A percentile compares a stretch with the other conserved stretches of the same genome.
These are phyloP conservation scores for Camelina hispida DNA, from an alignment of 345 rosid genomes.

Conservation along the genomic window DNA sequence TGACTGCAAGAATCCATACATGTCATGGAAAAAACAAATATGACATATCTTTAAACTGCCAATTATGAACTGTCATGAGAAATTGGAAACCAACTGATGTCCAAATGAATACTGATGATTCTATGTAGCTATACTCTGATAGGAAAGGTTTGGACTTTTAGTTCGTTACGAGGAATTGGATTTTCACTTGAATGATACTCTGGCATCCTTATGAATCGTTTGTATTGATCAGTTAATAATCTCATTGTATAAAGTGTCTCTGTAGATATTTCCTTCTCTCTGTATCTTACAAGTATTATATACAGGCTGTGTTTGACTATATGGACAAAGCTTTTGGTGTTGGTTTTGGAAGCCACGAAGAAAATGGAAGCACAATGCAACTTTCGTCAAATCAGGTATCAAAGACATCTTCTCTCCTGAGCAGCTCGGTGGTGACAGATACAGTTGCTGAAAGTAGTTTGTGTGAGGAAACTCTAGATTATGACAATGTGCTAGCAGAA, in stretches of 20 bases:
- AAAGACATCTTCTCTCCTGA: conserved; percentile 66
- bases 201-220: background rate
- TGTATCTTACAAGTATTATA: conserved; percentile 30
- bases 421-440: conserved; percentile 63
- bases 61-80: conserved; percentile 8
- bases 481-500: conserved; percentile 72
- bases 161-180: background rate
- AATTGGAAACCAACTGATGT: background rate
- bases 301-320: conserved; percentile 81
- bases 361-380: conserved; percentile 57
- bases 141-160: conserved; percentile 11
- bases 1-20: background rate
- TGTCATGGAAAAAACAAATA: background rate
- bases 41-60: conserved; percentile 19
- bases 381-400: conserved; percentile 63
- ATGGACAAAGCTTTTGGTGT: conserved; percentile 77
- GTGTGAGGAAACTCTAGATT: conserved; percentile 84
- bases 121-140: conserved; percentile 5
- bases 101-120: background rate
- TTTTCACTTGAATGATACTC: background rate
- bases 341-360: conserved; percentile 65
- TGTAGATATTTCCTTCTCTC: conserved; percentile 18
- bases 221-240: conserved; percentile 2
- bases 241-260: background rate
- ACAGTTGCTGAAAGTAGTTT: conserved; percentile 68